Percentiles rank a stretch among this genome's conserved stretches.
These are phyloP conservation scores for Epichloe baconii DNA, from an alignment of 2,329 filamentous ascomycete species.

Conservation along the genomic window DNA sequence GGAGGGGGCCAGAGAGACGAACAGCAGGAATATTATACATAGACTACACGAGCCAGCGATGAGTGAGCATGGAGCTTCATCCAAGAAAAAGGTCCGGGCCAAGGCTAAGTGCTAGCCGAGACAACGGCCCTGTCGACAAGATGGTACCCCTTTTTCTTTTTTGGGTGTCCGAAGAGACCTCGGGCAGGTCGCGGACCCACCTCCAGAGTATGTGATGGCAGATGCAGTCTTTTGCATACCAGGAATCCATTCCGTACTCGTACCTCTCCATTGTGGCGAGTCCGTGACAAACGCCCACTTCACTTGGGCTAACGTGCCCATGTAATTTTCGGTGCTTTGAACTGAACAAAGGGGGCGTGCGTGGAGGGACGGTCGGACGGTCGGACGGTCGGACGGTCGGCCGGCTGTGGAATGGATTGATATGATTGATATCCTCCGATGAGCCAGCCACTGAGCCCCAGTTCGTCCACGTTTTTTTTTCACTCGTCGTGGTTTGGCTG, in stretches of 20 bases:
- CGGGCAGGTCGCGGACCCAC: too few species aligned
- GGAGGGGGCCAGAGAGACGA: not conserved
- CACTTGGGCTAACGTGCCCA: not conserved
- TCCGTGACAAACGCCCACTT: not conserved
- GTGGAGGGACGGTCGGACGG: not conserved
- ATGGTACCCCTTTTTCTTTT: not conserved
- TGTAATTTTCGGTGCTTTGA: not conserved
- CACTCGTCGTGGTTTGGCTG: too few species aligned
- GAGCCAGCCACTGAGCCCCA: too few species aligned
- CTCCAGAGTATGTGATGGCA: too few species aligned
- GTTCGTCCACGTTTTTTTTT: too few species aligned
- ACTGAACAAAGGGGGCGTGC: not conserved
- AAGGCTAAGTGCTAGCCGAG: not conserved
- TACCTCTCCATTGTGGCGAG: too few species aligned
- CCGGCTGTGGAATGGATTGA: too few species aligned
- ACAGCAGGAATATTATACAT: not conserved
- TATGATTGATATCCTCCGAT: too few species aligned
- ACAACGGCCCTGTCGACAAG: not conserved
- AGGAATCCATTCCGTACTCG: too few species aligned
- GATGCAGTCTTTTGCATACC: too few species aligned
- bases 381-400: not conserved
- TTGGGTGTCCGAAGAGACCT: too few species aligned
- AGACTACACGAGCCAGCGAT: not conserved
- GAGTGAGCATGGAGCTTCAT: not conserved
- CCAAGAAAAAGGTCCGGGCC: not conserved